Conservation (phyloP, 257 asterid genomes). For the Sherardia arvensis region DNA sequence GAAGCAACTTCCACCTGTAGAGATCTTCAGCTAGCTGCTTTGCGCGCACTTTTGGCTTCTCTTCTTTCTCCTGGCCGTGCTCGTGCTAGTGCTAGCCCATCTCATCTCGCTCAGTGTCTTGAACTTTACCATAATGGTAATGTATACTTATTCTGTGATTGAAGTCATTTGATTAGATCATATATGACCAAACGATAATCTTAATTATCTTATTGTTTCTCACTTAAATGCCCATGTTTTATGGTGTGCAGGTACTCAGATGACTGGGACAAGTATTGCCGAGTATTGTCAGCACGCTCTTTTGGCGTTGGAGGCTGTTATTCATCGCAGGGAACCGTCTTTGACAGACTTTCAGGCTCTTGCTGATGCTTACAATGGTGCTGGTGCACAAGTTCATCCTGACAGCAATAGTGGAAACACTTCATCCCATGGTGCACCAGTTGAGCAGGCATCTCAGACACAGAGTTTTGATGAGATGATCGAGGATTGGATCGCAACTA, state of each 20-base stretch:
- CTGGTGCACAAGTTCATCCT: slow-evolving; percentile 20
- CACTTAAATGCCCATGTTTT: background rate
- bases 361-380: slow-evolving; percentile 15
- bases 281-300: slow-evolving; percentile 56
- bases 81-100: slow-evolving; percentile 52
- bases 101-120: slow-evolving; percentile 50
- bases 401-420: slow-evolving; percentile 20
- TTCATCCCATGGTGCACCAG: slow-evolving; percentile 16
- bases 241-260: slow-evolving; percentile 43
- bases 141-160: background rate
- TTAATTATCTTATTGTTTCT: background rate
- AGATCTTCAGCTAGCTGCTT: slow-evolving; percentile 66
- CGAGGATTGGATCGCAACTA: no score
- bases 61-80: slow-evolving; percentile 74
- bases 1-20: slow-evolving; percentile 28
- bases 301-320: slow-evolving; percentile 58
- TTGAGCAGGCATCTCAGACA: slow-evolving; percentile 24
- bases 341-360: slow-evolving; percentile 25
- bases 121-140: slow-evolving; percentile 65
- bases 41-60: slow-evolving; percentile 85
- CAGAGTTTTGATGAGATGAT: slow-evolving; percentile 43
- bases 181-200: background rate
- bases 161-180: background rate
- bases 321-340: slow-evolving; percentile 65
- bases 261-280: slow-evolving; percentile 46